Percentiles rank a stretch among this genome's conserved stretches.
phyloP scores from a whole-genome alignment of 129 eudicot species.

The sunflower (Helianthus annuus) region HanXRQr2.0-SUNRISE NC_035448.2:50788381-50788880 shows the following conservation, averaged over 20 bases:
- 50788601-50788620: conserved; percentile 61
- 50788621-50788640: conserved; percentile 29
- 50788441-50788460: conserved; percentile 78
- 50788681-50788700: conserved; percentile 54
- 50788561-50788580: conserved; percentile 59
- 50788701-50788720: conserved; percentile 53
- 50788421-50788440: conserved; percentile 57
- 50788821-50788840: too few relatives aligned
- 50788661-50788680: conserved; percentile 38
- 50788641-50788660: conserved; percentile 5
- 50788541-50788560: conserved; percentile 77
- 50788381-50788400: conserved; percentile 64
- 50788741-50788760: neutral
- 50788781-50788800: too few relatives aligned
- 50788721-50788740: conserved; percentile 71
- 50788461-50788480: conserved; percentile 61
- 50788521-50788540: conserved; percentile 48
- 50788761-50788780: too few relatives aligned
- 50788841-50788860: too few relatives aligned
- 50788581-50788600: conserved; percentile 38
- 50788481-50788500: conserved; percentile 57
- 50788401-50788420: conserved; percentile 59
- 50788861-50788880: too few relatives aligned
- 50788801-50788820: too few relatives aligned
- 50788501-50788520: conserved; percentile 63